Base-by-base conservation (phyloP, 225 moss, liverwort and hornwort genomes). In the Rhytidiadelphus loreus region DNA sequence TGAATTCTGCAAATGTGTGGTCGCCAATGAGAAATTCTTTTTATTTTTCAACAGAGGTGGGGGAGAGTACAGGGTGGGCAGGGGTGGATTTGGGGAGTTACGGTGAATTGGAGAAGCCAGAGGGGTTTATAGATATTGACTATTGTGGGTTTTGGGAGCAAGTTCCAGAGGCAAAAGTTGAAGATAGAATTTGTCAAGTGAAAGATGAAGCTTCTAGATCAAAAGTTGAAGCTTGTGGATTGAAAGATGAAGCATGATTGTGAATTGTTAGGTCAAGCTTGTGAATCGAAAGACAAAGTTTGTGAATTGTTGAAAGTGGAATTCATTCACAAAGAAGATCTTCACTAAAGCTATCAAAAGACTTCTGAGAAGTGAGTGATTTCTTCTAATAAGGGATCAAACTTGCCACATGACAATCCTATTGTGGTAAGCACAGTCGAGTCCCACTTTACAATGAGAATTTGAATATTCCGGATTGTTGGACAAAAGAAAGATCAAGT, bases 21-120 rank as follows among this genome's bases (percentile, higher is more conserved):
- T 89, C 97, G 13, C 83, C 94, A 2, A 82, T 93, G 91, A 91
- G 82, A 8, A 94, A 93, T 43, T 83, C 94, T 7, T 71, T 96
- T 2, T 95, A 93, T 12, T 97, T 97, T 39, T 97, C 95, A 0
- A 97, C 97, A 1, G 97, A 97, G 88, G 97, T 97, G 74, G 95
- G 95, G 17, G 95, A 95, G 48, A 96, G 96, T 25, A 87, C 87
- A 2, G 97, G 97, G 16, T 97, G 97, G 97, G 96, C 96, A 0
- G 97, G 97, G 58, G 85, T 74, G 9, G 94, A 97, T 68, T 37
- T 94, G 83, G 87, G n/a, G 29, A 94, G 92, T 61, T 97, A 97
- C 50, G 97, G 97, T 3, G 19, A 90, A 0, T n/a, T 92, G 15
- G 85, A 91, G 11, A 46, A 87, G 33, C 97, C 97, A 2, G 92